These are phyloP conservation scores for Yamadazyma triangularis DNA, from an alignment of 1,139 yeast genomes.

Conservation along the genomic window DNA sequence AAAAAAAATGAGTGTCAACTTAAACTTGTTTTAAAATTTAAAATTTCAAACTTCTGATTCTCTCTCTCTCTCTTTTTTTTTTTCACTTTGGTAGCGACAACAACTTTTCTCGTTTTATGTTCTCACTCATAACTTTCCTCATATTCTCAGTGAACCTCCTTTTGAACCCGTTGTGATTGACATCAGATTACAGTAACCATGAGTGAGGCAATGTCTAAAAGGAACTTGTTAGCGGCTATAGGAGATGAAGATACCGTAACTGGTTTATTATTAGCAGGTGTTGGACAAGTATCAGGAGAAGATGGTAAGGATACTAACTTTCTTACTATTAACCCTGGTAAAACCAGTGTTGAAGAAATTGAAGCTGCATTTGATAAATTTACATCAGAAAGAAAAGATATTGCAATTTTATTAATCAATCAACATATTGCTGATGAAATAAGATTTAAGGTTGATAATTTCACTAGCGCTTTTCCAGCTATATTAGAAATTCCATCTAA, in stretches of 20 bases:
- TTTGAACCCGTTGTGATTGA: constrained; percentile 3
- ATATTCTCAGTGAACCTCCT: not conserved
- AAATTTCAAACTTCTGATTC: too few relatives aligned
- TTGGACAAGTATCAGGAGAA: constrained; percentile 76
- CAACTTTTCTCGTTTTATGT: too few relatives aligned
- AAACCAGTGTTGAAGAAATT: constrained; percentile 72
- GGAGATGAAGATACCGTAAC: constrained; percentile 98
- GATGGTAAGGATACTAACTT: constrained; percentile 75
- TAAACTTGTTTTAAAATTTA: too few relatives aligned
- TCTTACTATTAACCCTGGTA: constrained; percentile 71
- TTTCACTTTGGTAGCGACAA: too few relatives aligned
- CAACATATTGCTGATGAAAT: constrained; percentile 94
- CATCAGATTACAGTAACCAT: too few relatives aligned
- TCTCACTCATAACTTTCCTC: too few relatives aligned
- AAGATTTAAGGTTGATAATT: constrained; percentile 75
- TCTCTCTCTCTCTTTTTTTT: too few relatives aligned
- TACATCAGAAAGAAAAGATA: constrained; percentile 75
- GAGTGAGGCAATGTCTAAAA: constrained; percentile 52
- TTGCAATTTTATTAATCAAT: constrained; percentile 87
- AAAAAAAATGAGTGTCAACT: too few relatives aligned
- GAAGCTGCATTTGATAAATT: constrained; percentile 72
- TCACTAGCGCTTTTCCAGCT: constrained; percentile 92
- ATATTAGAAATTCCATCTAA: constrained; percentile 95
- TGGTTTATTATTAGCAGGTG: constrained; percentile 92
- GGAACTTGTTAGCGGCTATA: constrained; percentile 82